These are phyloP conservation scores for Chernovozyma sophiae-reginae DNA, from an alignment of 1,139 yeast genomes.

Conservation along the genomic window DNA sequence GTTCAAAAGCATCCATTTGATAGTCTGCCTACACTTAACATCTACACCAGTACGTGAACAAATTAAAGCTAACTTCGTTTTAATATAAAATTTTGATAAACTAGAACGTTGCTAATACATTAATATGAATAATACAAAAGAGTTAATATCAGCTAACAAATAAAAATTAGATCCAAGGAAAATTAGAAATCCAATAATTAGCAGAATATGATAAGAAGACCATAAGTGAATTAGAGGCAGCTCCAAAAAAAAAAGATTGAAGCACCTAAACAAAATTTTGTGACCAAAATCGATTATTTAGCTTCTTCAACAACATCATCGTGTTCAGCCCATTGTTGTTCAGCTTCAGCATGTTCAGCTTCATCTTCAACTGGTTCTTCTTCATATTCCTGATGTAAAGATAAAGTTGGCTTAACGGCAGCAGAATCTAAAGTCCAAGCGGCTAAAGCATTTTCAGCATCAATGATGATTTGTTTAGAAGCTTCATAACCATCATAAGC, in stretches of 20 bases:
- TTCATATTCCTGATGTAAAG: slow-evolving; percentile 75
- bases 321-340: slow-evolving; percentile 39
- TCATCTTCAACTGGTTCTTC: slow-evolving; percentile 59
- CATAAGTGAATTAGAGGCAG: too few relatives aligned
- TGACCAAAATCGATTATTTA: too few relatives aligned
- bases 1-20: not conserved
- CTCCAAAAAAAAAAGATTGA: too few relatives aligned
- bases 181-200: too few relatives aligned
- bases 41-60: not conserved
- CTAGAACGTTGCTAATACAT: not conserved
- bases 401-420: slow-evolving; percentile 89
- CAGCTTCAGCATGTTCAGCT: slow-evolving; percentile 49
- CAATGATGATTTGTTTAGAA: slow-evolving; percentile 94
- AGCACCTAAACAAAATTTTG: too few relatives aligned
- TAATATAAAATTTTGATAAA: not conserved
- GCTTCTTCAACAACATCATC: slow-evolving; percentile 22
- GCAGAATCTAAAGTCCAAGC: slow-evolving; percentile 97
- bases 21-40: not conserved
- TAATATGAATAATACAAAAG: not conserved
- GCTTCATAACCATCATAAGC: slow-evolving; percentile 98
- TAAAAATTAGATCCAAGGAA: too few relatives aligned
- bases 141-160: too few relatives aligned
- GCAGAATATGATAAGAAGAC: too few relatives aligned
- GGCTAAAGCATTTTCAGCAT: slow-evolving; percentile 93
- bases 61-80: not conserved